Evolutionary conservation across 2,329 filamentous ascomycete species (phyloP), one percentile per base, ranked within the genome.

Genomic region (Leptosphaerulina australis): DNA sequence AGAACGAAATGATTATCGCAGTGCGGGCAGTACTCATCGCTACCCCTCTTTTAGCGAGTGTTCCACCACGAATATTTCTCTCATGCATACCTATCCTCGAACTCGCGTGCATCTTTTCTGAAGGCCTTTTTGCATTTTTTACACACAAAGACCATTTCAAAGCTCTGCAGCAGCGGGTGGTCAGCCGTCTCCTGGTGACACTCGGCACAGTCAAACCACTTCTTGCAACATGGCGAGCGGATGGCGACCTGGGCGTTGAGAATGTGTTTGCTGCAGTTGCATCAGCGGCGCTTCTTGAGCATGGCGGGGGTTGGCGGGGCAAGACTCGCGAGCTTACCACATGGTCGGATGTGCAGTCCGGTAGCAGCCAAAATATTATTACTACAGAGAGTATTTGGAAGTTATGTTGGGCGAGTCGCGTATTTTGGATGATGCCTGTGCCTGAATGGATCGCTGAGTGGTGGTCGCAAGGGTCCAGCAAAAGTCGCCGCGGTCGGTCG

Each of bases 111-210:
- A 67, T 99, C 90, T 73, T 97, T 99, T 62, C 94, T 88, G 80
- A 99, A 99, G 75, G 88, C 92, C 77, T 99, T 99, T 64, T 88
- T 92, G 85, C 94, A 99, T 79, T 99, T 99, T 68, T 99, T 99
- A 83, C 94, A 99, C 43, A 90, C 91, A 69, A 99, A 97, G 28
- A 80, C 83, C 91, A 99, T 96, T 69, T 99, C 94, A 63, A 87
- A 81, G 58, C 80, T 81, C 76, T 96, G 88, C 44, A 83, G 76
- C 17, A 99, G 85, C 28, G 82, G 76, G 73, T 97, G 94, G 54
- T 79, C 76, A 74, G 95, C 88, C 55, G 84, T 80, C 73, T 99
- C 94, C 44, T 78, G 77, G 77, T 99, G 94, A 78, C 94, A 99
- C 73, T 97, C 88, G 59, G 90, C 89, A 76, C 94, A 99, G 79